Evolutionary conservation across 2,329 filamentous ascomycete species (phyloP).

Genomic region (Monilinia aucupariae): DNA sequence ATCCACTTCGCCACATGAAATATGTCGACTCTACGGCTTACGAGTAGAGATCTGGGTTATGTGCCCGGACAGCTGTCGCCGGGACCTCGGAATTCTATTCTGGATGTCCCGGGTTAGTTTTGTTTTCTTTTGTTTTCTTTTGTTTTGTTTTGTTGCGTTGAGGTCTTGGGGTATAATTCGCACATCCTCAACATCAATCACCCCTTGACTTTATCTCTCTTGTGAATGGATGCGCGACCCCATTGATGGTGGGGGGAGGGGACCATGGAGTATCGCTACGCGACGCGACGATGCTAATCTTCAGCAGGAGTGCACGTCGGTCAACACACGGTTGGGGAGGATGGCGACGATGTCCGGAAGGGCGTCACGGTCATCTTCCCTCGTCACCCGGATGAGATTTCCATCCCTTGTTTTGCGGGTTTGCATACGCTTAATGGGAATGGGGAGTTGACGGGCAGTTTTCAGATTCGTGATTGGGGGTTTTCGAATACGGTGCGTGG

Average conservation of each 20-base stretch:
- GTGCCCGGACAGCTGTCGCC: slow-evolving; percentile 27
- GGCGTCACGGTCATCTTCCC: slow-evolving; percentile 34
- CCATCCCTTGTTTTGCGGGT: slow-evolving; percentile 32
- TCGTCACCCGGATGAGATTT: slow-evolving; percentile 29
- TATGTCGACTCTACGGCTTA: neutral
- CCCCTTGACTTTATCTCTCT: no score
- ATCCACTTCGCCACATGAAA: no score
- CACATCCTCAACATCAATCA: no score
- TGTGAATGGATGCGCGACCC: no score
- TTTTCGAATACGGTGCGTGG: slow-evolving; percentile 30
- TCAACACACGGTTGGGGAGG: slow-evolving; percentile 30
- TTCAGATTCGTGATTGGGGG: slow-evolving; percentile 33
- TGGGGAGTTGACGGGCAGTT: slow-evolving; percentile 31
- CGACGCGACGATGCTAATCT: neutral
- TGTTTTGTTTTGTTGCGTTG: no score
- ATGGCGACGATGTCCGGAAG: slow-evolving; percentile 26
- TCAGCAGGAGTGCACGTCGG: slow-evolving; percentile 30
- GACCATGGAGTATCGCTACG: no score
- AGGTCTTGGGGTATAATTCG: no score
- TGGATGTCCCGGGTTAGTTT: slow-evolving; percentile 30
- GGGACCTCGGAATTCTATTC: slow-evolving; percentile 33
- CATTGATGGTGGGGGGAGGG: no score
- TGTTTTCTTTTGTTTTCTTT: no score
- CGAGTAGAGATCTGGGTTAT: slow-evolving; percentile 27
- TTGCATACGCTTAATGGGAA: slow-evolving; percentile 33